Base-by-base conservation (phyloP, 192 early-diverging fungal genomes). In the Coemansia reversa region DNA sequence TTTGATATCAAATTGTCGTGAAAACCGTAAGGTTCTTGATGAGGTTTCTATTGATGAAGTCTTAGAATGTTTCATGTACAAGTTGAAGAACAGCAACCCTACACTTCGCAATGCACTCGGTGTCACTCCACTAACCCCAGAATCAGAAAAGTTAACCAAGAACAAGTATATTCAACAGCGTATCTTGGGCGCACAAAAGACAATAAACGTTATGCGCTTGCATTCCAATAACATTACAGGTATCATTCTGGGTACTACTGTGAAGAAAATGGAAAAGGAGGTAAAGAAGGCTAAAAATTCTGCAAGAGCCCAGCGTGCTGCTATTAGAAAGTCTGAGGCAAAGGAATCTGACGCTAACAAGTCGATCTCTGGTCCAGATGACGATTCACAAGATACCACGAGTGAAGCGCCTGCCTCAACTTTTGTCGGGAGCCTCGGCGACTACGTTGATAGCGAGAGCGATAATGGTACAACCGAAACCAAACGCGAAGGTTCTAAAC, bases 371-470 rank as follows among this genome's bases (percentile, higher is more conserved):
- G 63, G 62, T 42, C 58, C 57, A 6, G 63, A 75, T 8, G 62
- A 47, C 19, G 47, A 58, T 14, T 47, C 32, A 9, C 1, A 39
- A 30, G 25, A 5, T 20, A 25, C 27, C 5, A 25, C 22, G 49
- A 14, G 23, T 24, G 20, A 16, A 7, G 58, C 53, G 35, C 51
- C 48, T 1, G 45, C 33, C 3, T 19, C 72, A 19, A 67, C 45
- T 11, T 79, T 70, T 67, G 64, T 79, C 35, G 48, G 45, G 14
- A 70, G 51, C 5, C 72, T 79, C 14, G 72, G 48, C 53, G 60
- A 67, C 24, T 33, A 64, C 29, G 53, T 52, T 42, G 50, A 47
- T n/a, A 51, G 23, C 47, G 64, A 66, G 25, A 20, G 27, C 6
- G 64, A 45, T 33, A 64, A 62, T 54, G 70, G 62, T 14, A 42